phyloP scores from a whole-genome alignment of 371 early-diverging fungal genomes.

The Mucor indicus region DNA sequence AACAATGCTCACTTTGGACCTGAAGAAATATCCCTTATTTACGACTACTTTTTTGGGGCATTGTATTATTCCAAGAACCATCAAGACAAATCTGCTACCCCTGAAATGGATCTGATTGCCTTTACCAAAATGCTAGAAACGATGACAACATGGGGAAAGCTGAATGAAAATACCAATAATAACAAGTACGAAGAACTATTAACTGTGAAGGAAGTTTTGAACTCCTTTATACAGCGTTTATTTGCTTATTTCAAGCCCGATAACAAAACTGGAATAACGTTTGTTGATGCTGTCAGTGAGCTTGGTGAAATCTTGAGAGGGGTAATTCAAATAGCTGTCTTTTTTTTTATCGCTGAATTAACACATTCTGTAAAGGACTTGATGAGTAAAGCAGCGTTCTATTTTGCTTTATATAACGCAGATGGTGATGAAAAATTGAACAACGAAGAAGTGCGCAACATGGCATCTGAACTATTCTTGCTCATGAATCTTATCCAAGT shows the following conservation, averaged over 20 bases:
- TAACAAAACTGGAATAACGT: conserved; percentile 55
- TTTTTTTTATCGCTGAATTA: neutral
- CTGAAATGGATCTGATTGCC: conserved; percentile 60
- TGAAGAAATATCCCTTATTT: conserved; percentile 82
- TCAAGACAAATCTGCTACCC: conserved; percentile 27
- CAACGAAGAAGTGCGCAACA: conserved; percentile 73
- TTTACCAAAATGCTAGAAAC: conserved; percentile 43
- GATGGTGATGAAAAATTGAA: conserved; percentile 63
- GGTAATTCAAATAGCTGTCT: conserved; percentile 8
- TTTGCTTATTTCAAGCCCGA: conserved; percentile 56
- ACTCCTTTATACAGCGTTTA: conserved; percentile 41
- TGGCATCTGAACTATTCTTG: conserved; percentile 81
- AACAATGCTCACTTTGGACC: conserved; percentile 74
- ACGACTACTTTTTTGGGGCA: conserved; percentile 86
- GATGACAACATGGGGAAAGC: conserved; percentile 30
- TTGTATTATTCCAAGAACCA: conserved; percentile 66
- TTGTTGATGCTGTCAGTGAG: conserved; percentile 77
- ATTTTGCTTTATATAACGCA: conserved; percentile 79
- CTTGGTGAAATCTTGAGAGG: conserved; percentile 77
- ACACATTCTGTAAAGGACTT: conserved; percentile 48
- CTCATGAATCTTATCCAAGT: conserved; percentile 58
- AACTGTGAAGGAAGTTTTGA: neutral
- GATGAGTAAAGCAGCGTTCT: conserved; percentile 73
- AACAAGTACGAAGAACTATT: neutral
- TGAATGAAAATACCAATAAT: neutral